phyloP scores from a whole-genome alignment of 2,329 filamentous ascomycete genomes.

The Cadophora malorum region DNA sequence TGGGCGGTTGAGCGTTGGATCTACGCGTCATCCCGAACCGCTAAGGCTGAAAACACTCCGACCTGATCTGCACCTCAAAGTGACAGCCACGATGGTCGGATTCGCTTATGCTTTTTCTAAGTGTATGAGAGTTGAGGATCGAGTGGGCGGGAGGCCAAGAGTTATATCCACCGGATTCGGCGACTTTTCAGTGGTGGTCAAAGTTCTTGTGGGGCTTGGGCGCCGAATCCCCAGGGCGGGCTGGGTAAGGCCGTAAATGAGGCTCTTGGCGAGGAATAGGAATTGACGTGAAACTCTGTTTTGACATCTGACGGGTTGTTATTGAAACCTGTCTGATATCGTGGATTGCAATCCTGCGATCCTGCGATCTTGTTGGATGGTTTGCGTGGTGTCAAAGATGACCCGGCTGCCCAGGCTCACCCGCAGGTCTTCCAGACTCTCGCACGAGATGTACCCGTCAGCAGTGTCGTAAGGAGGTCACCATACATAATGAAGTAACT shows the following conservation, averaged over 20 bases:
- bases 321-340: background rate
- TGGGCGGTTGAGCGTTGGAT: too few species aligned
- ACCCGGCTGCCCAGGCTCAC: slow-evolving; percentile 11
- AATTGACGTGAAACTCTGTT: slow-evolving; percentile 16
- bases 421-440: background rate
- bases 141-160: slow-evolving; percentile 7
- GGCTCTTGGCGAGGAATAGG: background rate
- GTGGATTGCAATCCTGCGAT: background rate
- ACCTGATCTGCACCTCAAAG: background rate
- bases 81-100: slow-evolving; percentile 4
- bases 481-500: background rate
- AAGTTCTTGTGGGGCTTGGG: background rate
- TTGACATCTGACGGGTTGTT: background rate
- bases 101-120: background rate
- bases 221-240: background rate
- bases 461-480: background rate
- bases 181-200: slow-evolving; percentile 4
- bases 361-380: background rate
- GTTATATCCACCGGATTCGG: slow-evolving; percentile 19
- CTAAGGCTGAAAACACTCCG: slow-evolving; percentile 7
- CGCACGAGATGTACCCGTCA: background rate
- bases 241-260: slow-evolving; percentile 11
- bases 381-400: background rate
- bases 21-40: slow-evolving; percentile 14
- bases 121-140: background rate